These are phyloP conservation scores for Talaromyces sp. DNA, from an alignment of 2,329 filamentous ascomycete genomes.

Conservation along the genomic window DNA sequence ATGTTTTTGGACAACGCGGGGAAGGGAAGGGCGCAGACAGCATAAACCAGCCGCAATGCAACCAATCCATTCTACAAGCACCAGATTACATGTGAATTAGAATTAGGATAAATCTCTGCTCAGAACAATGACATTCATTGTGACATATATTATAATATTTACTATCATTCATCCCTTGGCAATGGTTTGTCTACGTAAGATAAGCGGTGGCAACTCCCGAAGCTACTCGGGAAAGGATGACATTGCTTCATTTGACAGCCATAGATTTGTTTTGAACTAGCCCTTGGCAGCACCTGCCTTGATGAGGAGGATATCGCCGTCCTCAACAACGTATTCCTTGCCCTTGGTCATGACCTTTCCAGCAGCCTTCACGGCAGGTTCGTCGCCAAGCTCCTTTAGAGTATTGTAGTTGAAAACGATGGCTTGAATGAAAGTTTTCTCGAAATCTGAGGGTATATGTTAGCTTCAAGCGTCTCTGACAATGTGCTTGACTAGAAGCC, in stretches of 20 bases:
- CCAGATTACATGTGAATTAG: background rate
- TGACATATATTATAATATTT: conserved; percentile 7
- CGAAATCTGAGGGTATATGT: conserved; percentile 60
- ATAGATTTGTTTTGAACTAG: conserved; percentile 21
- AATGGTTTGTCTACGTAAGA: background rate
- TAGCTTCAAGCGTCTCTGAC: background rate
- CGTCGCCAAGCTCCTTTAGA: conserved; percentile 82
- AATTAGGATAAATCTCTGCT: background rate
- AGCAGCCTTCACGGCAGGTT: conserved; percentile 81
- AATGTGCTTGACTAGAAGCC: conserved; percentile 1
- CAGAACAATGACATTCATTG: conserved; percentile 1
- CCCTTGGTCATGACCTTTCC: conserved; percentile 98
- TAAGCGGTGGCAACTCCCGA: background rate
- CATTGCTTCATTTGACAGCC: background rate
- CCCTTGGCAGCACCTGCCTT: conserved; percentile 57
- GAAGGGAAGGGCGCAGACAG: conserved; percentile 20
- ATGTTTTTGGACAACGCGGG: conserved; percentile 21
- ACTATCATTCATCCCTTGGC: background rate
- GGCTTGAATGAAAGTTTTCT: conserved; percentile 98
- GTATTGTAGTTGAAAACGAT: conserved; percentile 84
- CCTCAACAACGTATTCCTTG: conserved; percentile 73
- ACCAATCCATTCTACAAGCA: background rate
- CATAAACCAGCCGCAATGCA: background rate
- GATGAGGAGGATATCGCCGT: conserved; percentile 68
- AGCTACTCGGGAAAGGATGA: background rate